Percentiles rank a stretch among this genome's conserved stretches.
Conservation (phyloP, 108 stramenopile species). For the Nitzschia sp. region DNA sequence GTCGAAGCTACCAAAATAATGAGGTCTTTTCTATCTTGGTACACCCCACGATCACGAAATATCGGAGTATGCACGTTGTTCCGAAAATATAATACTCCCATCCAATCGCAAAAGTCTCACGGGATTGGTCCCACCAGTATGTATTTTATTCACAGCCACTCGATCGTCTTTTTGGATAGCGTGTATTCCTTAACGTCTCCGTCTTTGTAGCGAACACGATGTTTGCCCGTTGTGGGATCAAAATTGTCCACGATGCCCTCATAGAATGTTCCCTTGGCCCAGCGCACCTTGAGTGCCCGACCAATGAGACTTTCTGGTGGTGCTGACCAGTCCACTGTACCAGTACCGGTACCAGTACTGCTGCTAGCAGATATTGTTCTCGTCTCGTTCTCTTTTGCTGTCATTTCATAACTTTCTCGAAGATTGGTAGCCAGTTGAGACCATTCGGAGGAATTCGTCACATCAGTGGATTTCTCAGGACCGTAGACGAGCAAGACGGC, state of each 20-base stretch:
- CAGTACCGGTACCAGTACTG: neutral
- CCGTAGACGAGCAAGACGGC: neutral
- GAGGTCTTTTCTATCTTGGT: too few relatives aligned
- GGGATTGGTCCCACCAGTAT: too few relatives aligned
- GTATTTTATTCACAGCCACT: slow-evolving; percentile 16
- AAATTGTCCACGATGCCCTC: slow-evolving; percentile 37
- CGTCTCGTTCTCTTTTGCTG: too few relatives aligned
- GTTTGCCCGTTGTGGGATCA: slow-evolving; percentile 37
- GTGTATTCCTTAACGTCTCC: slow-evolving; percentile 46
- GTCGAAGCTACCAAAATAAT: too few relatives aligned
- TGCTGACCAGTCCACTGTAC: neutral
- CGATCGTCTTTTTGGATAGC: slow-evolving; percentile 43
- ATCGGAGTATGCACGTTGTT: too few relatives aligned
- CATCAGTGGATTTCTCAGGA: neutral
- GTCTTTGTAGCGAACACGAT: slow-evolving; percentile 49
- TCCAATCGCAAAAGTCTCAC: too few relatives aligned
- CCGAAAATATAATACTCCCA: too few relatives aligned
- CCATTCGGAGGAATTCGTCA: neutral
- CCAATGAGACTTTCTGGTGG: slow-evolving; percentile 31
- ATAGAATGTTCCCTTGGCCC: slow-evolving; percentile 56
- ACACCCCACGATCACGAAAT: too few relatives aligned
- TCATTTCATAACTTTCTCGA: too few relatives aligned
- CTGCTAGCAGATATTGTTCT: too few relatives aligned
- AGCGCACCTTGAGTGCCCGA: slow-evolving; percentile 30
- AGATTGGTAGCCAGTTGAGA: neutral